phyloP scores from a whole-genome alignment of 1,284 basidiomycete species.

The Stygiomarasmius scandens region DNA sequence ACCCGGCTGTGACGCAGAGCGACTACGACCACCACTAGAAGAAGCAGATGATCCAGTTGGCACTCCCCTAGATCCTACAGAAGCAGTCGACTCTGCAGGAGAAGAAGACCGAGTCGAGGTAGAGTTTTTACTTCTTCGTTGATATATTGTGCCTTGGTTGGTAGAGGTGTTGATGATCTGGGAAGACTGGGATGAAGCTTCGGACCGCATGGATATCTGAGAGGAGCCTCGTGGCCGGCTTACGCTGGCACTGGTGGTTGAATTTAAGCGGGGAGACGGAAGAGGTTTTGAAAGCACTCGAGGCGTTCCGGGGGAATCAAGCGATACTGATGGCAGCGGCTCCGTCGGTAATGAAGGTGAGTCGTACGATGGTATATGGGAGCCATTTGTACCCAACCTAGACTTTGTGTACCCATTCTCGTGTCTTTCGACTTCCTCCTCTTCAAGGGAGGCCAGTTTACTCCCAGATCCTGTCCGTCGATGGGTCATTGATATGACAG shows the following conservation, averaged over 20 bases:
- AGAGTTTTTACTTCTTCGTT: conserved; percentile 67
- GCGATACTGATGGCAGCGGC: conserved; percentile 37
- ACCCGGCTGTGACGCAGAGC: conserved; percentile 72
- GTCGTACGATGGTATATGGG: conserved; percentile 46
- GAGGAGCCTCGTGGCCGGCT: conserved; percentile 55
- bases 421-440: conserved; percentile 51
- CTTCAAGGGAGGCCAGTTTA: conserved; percentile 59
- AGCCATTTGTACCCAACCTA: conserved; percentile 26
- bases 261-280: conserved; percentile 44
- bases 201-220: conserved; percentile 47
- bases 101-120: conserved; percentile 63
- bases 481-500: conserved; percentile 43
- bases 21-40: conserved; percentile 45
- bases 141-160: conserved; percentile 66
- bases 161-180: conserved; percentile 62
- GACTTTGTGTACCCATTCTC: conserved; percentile 26
- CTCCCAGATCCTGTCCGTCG: conserved; percentile 57
- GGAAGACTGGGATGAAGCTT: conserved; percentile 36
- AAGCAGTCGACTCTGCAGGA: conserved; percentile 59
- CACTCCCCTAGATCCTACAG: conserved; percentile 46
- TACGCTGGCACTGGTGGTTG: conserved; percentile 31
- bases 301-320: conserved; percentile 37
- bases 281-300: conserved; percentile 38
- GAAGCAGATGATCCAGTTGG: conserved; percentile 36
- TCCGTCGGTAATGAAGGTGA: conserved; percentile 70